phyloP scores from a whole-genome alignment of 2,329 filamentous ascomycete genomes.

The Epichloe bromicola region DNA sequence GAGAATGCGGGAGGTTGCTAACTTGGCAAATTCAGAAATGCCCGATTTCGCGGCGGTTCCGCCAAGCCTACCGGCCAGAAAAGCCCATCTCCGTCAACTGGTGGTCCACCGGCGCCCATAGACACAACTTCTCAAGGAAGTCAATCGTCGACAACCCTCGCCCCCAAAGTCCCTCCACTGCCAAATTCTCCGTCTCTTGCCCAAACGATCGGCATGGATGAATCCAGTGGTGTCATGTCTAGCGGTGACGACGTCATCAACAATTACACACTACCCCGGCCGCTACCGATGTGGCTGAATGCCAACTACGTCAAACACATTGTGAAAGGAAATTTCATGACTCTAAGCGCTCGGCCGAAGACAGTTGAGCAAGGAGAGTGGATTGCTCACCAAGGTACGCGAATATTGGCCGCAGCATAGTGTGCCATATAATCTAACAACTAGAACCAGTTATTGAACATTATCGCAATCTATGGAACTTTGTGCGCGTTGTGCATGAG shows the following conservation, averaged over 20 bases:
- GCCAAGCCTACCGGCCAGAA: slow-evolving; percentile 38
- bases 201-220: slow-evolving; percentile 56
- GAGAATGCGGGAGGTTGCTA: slow-evolving; percentile 4
- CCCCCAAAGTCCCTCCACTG: slow-evolving; percentile 47
- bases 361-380: slow-evolving; percentile 91
- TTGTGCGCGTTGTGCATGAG: slow-evolving; percentile 79
- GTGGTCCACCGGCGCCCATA: slow-evolving; percentile 30
- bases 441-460: slow-evolving; percentile 71
- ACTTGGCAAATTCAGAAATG: slow-evolving; percentile 32
- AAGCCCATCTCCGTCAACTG: slow-evolving; percentile 36
- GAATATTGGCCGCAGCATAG: not conserved
- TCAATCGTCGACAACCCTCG: slow-evolving; percentile 38
- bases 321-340: slow-evolving; percentile 96
- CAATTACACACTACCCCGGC: slow-evolving; percentile 51
- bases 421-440: not conserved
- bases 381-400: slow-evolving; percentile 83
- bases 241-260: slow-evolving; percentile 42
- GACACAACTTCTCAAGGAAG: slow-evolving; percentile 32
- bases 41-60: slow-evolving; percentile 44
- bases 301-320: slow-evolving; percentile 69
- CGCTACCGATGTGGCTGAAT: slow-evolving; percentile 62
- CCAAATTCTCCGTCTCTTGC: slow-evolving; percentile 51
- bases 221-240: slow-evolving; percentile 34
- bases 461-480: slow-evolving; percentile 77
- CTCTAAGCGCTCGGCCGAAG: slow-evolving; percentile 80